Evolutionary conservation across 805 yeast species (phyloP).

Genomic region (Lachancea sp.): DNA sequence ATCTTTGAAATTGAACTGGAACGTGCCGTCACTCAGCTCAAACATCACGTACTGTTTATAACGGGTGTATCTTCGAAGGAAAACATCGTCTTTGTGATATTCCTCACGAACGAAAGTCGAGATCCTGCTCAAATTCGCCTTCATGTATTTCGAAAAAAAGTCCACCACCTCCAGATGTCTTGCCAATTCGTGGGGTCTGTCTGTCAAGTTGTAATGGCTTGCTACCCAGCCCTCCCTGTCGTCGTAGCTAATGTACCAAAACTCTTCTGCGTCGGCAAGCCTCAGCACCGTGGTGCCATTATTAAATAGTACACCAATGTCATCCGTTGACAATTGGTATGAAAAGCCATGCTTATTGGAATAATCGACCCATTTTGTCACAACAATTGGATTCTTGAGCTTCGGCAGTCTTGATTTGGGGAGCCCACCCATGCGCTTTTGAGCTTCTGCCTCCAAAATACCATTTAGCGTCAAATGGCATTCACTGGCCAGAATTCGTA

Average conservation of each 20-base stretch:
- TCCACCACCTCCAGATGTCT: conserved; percentile 81
- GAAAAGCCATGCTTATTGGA: conserved; percentile 94
- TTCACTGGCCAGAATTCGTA: conserved; percentile 39
- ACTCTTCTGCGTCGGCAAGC: conserved; percentile 54
- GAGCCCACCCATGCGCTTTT: conserved; percentile 36
- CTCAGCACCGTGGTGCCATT: conserved; percentile 78
- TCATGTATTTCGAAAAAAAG: conserved; percentile 88
- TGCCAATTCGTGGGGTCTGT: conserved; percentile 43
- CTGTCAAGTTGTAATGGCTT: conserved; percentile 38
- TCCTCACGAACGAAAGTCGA: conserved; percentile 49
- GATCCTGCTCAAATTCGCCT: conserved; percentile 76
- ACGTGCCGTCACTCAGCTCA: conserved; percentile 84
- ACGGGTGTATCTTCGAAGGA: conserved; percentile 77
- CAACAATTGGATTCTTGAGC: conserved; percentile 52
- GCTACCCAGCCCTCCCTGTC: conserved; percentile 48
- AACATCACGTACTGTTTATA: conserved; percentile 80
- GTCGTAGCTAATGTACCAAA: conserved; percentile 55
- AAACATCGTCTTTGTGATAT: conserved; percentile 56
- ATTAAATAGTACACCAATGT: conserved; percentile 84
- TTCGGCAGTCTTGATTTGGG: conserved; percentile 29
- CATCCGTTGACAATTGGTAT: conserved; percentile 83
- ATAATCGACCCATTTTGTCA: conserved; percentile 97
- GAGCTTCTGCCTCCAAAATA: conserved; percentile 40
- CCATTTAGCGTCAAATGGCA: conserved; percentile 42
- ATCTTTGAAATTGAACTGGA: conserved; percentile 93